phyloP scores from a whole-genome alignment of 2,329 filamentous ascomycete species.

The Fusarium fujikuroi region DNA sequence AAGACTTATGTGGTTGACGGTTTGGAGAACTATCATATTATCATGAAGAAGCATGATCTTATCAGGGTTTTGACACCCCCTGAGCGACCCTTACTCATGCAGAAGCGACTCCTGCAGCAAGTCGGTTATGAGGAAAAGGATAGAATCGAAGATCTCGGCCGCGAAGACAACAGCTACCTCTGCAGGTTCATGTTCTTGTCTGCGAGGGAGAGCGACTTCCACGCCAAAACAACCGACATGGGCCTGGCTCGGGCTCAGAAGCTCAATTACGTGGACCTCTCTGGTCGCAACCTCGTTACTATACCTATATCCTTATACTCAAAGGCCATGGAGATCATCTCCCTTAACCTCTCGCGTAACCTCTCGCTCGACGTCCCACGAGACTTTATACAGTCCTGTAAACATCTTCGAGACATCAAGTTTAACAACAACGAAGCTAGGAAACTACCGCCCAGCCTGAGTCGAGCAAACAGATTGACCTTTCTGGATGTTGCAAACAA shows the following conservation, averaged over 20 bases:
- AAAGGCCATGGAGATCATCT: conserved; percentile 91
- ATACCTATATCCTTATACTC: conserved; percentile 96
- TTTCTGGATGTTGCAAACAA: conserved; percentile 97
- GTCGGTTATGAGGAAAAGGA: conserved; percentile 90
- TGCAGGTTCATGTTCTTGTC: conserved; percentile 96
- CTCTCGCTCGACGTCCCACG: conserved; percentile 91
- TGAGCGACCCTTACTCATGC: conserved; percentile 88
- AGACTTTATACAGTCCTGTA: conserved; percentile 95
- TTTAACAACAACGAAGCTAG: conserved; percentile 94
- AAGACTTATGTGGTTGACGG: conserved; percentile 94
- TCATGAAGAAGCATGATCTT: conserved; percentile 92
- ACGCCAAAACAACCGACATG: conserved; percentile 75
- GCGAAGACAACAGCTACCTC: conserved; percentile 97
- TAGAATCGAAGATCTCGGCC: conserved; percentile 89
- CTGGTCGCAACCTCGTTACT: conserved; percentile 88
- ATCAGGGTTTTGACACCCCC: conserved; percentile 80
- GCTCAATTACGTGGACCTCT: conserved; percentile 92
- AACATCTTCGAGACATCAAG: conserved; percentile 92
- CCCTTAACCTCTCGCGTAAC: conserved; percentile 92
- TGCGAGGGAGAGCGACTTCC: conserved; percentile 84
- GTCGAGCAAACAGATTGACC: conserved; percentile 82
- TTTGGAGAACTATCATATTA: conserved; percentile 93
- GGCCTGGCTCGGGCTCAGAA: conserved; percentile 86
- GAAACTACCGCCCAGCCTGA: conserved; percentile 84
- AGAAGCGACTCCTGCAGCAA: conserved; percentile 90